Evolutionary conservation across 305 asterid species (phyloP).

Genomic region (Euphrasia arctica): DNA sequence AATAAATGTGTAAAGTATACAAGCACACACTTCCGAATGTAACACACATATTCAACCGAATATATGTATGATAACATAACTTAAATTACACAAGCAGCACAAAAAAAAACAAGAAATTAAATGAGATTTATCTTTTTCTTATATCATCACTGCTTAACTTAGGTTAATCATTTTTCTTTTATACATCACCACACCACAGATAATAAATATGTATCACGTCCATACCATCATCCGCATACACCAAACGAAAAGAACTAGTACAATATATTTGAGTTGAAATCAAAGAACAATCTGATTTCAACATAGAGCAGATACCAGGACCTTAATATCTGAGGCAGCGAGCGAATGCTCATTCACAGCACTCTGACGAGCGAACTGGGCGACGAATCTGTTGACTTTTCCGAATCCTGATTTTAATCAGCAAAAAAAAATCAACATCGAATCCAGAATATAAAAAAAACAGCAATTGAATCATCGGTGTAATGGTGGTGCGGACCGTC

Average conservation of each 20-base stretch:
- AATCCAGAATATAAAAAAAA: not conserved
- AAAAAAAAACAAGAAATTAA: not conserved
- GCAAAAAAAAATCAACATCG: not conserved
- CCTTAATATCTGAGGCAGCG: slow-evolving; percentile 36
- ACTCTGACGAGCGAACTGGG: slow-evolving; percentile 27
- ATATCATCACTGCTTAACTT: not conserved
- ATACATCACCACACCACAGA: not conserved
- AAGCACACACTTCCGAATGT: slow-evolving; percentile 5
- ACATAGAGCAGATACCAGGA: slow-evolving; percentile 1
- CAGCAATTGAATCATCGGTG: slow-evolving; percentile 5
- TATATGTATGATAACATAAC: not conserved
- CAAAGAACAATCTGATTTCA: not conserved
- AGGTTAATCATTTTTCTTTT: too few relatives aligned
- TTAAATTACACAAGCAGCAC: slow-evolving; percentile 10
- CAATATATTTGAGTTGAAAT: not conserved
- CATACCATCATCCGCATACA: not conserved
- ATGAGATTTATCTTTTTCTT: not conserved
- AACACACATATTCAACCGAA: slow-evolving; percentile 1
- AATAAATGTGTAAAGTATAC: not conserved
- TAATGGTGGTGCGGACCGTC: not conserved
- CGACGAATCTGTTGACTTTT: slow-evolving; percentile 29
- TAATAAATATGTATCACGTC: not conserved
- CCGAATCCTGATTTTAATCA: slow-evolving; percentile 36
- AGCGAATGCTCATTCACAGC: slow-evolving; percentile 29
- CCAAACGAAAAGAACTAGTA: not conserved